phyloP scores from a whole-genome alignment of 306 rosid species.

The Rubus parviflorus region DNA sequence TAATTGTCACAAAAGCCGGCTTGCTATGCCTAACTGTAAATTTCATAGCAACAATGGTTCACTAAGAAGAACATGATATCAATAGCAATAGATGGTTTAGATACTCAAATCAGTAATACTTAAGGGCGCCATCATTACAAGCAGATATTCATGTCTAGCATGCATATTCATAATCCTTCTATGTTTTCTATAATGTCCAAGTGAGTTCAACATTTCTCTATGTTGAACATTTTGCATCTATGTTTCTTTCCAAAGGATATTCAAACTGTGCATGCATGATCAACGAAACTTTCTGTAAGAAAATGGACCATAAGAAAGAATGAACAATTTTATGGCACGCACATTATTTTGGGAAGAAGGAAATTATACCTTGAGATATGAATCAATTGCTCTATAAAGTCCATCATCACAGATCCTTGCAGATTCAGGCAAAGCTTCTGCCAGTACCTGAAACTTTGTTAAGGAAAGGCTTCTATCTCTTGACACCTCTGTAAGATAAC shows the following conservation, averaged over 20 bases:
- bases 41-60: neutral
- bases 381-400: conserved; percentile 94
- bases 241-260: neutral
- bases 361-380: conserved; percentile 77
- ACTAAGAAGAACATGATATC: neutral
- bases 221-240: neutral
- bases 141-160: neutral
- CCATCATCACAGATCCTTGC: conserved; percentile 98
- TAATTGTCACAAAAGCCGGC: neutral
- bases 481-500: conserved; percentile 92
- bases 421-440: conserved; percentile 98
- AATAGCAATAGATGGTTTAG: neutral
- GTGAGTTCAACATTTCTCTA: neutral
- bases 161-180: neutral
- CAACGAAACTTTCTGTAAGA: neutral
- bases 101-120: neutral
- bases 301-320: neutral
- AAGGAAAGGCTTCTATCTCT: conserved; percentile 89
- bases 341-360: conserved; percentile 10
- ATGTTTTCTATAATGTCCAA: too few relatives aligned
- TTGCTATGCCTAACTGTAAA: neutral
- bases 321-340: neutral
- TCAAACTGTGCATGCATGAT: neutral
- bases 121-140: neutral
- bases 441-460: conserved; percentile 96